A percentile compares a stretch with the other conserved stretches of the same genome.
These are phyloP conservation scores for Ceratorhiza oryzae-sativae DNA, from an alignment of 1,284 basidiomycete genomes.

Conservation along the genomic window DNA sequence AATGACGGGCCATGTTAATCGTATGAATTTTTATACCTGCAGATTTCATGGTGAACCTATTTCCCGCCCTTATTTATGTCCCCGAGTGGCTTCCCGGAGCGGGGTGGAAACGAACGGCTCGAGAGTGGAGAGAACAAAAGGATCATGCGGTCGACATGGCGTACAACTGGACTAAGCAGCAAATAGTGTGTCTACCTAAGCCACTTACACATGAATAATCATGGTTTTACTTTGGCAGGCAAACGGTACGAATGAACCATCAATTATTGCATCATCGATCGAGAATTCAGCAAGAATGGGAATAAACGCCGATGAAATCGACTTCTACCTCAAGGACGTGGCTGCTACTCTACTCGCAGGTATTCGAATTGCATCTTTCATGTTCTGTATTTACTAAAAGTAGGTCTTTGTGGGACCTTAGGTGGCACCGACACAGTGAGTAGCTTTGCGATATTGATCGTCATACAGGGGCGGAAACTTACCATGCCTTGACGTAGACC, in stretches of 20 bases:
- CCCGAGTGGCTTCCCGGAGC: constrained; percentile 25
- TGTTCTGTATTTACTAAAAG: not conserved
- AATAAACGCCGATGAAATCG: not conserved
- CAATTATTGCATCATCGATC: not conserved
- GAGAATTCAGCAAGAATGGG: not conserved
- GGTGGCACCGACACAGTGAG: constrained; percentile 19
- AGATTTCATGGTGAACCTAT: constrained; percentile 24
- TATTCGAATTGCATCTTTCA: not conserved
- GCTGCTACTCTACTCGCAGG: not conserved
- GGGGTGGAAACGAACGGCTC: constrained; percentile 9
- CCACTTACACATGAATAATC: not conserved
- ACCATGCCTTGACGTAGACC: too few relatives aligned
- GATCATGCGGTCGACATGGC: not conserved
- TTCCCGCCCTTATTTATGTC: constrained; percentile 17
- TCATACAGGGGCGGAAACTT: too few relatives aligned
- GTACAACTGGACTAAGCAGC: constrained; percentile 14
- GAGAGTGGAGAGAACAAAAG: constrained; percentile 14
- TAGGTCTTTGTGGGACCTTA: not conserved
- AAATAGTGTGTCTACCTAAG: not conserved
- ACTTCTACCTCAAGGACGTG: constrained; percentile 3
- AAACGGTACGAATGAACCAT: constrained; percentile 5
- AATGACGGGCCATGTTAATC: too few relatives aligned
- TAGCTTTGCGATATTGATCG: too few relatives aligned
- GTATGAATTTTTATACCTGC: too few relatives aligned
- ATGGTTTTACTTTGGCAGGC: not conserved